Evolutionary conservation across 768 basidiomycete species (phyloP), one percentile per base, ranked within the genome.

Genomic region (Multifurca ochricompacta): DNA sequence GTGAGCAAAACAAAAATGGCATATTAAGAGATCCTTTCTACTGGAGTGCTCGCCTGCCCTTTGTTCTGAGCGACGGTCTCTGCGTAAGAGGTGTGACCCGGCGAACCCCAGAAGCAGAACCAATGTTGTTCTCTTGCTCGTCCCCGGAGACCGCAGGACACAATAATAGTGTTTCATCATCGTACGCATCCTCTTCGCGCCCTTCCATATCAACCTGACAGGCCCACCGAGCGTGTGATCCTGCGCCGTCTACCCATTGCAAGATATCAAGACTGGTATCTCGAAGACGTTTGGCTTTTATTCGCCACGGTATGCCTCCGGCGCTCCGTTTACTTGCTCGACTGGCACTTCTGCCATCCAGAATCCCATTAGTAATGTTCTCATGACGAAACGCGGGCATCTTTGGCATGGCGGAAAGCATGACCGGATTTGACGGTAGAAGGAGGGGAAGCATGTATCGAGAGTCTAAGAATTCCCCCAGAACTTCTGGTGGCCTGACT

Each of bases 401-500:
- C 45, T 68, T 75, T 0, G 88, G 83, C 3, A 78, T 70, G 6
- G 86, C 87, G 18, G 87, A 83, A 7, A 94, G 73, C 67, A 89
- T 74, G 35, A 81, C 81, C 30, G 86, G 83, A 66, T 91, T 83
- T 18, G 83, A 81, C 6, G 94, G 94, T 45, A 96, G 82, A 19
- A 81, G 74, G 44, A 95, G 74, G 1, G 91, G 91, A 21, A 98
- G 78, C 92, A 97, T 97, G 67, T 87, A 81, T 59, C 93, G 79
- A 23, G 90, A 92, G 67, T 99, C 93, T 59, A 97, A 73, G 23
- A 97, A 71, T 67, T 99, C 96, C 28, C 93, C 93, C 1, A 93
- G 77, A 23, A 83, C 83, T 63, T 88, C 87, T 0, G 91, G 85
- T 18, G 90, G 79, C 48, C 78, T 79, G 0, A 80, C 74, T 13